Evolutionary conservation across 1,139 yeast species (phyloP), one percentile per base, ranked within the genome.

Genomic region (Lodderomyces theae): DNA sequence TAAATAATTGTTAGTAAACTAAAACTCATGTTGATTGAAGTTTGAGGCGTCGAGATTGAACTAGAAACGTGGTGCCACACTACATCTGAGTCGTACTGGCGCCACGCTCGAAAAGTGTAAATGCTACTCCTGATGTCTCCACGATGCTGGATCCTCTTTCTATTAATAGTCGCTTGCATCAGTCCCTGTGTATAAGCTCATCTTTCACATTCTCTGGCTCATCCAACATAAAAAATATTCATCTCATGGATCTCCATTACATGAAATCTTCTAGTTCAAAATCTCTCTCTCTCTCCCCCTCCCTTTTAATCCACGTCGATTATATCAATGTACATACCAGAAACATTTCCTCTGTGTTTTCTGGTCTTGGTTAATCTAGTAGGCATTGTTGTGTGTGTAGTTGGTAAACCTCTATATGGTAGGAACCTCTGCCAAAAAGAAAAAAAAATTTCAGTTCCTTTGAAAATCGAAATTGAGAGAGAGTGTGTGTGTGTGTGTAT

Each of bases 291-390:
- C 26, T n/a, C 11, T 10, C 16, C 21, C 22, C 35, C 22, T 26
- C 23, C 22, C 22, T 8, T 19, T 5, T 19, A 19, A 19, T 5
- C 5, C 22, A n/a, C n/a, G n/a, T n/a, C n/a, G n/a, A 16, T 13
- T 25, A 8, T 22, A 19, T 30, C 16, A 2, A 15, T 34, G 36
- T 60, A 82, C 89, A 79, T 83, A 86, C 95, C 95, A 72, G 97
- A 88, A 77, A 92, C 97, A 95, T 94, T 84, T 79, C 99, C 99
- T 87, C 99, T 88, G 86, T 88, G 97, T 84, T 92, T 94, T 87
- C 99, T 89, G 79, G 97, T 92, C 80, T 92, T 89, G 69, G 96
- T 86, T 72, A 87, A 84, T 89, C 98, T 89, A 82, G 98, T 89
- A 77, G 98, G 98, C 98, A 92, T 92, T 75, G 72, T 69, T 58